Conservation (phyloP, 73 alveolate genomes). For the Uronychia binucleata region DNA sequence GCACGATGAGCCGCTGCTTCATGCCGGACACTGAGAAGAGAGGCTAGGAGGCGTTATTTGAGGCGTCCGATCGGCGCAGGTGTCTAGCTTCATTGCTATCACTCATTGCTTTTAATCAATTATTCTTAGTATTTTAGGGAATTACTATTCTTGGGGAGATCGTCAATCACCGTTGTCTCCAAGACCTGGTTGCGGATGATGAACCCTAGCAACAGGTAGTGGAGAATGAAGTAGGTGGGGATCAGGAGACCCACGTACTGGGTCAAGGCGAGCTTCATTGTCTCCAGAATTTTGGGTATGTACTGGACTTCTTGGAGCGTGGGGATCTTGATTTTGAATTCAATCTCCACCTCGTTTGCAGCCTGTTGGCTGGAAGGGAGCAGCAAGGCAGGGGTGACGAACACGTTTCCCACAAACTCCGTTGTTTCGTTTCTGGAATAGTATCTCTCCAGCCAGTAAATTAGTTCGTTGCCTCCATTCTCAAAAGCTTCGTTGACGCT, state of each 20-base stretch:
- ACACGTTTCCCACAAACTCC: not conserved
- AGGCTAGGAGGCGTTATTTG: not conserved
- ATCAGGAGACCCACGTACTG: conserved; percentile 50
- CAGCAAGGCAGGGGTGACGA: not conserved
- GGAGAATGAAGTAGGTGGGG: conserved; percentile 16
- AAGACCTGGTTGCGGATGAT: not conserved
- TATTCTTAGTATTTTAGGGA: not conserved
- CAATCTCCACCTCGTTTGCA: not conserved
- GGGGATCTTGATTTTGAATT: not conserved
- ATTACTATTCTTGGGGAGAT: conserved; percentile 7
- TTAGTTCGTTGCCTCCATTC: not conserved
- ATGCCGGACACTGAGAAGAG: not conserved
- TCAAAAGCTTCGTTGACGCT: not conserved
- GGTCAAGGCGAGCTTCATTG: conserved; percentile 55
- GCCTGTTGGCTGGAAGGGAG: not conserved
- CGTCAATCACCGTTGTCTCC: conserved; percentile 4
- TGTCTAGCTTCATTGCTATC: not conserved
- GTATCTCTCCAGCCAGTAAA: not conserved
- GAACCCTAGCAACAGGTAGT: not conserved
- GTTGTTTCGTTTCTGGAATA: not conserved
- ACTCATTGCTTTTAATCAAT: not conserved
- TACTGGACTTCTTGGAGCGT: not conserved
- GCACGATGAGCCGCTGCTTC: not conserved
- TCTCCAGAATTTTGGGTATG: conserved; percentile 47
- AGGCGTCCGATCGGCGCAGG: not conserved